Base-by-base conservation (phyloP, 2,329 filamentous ascomycete species). In the Paradendryphiella salina region DNA sequence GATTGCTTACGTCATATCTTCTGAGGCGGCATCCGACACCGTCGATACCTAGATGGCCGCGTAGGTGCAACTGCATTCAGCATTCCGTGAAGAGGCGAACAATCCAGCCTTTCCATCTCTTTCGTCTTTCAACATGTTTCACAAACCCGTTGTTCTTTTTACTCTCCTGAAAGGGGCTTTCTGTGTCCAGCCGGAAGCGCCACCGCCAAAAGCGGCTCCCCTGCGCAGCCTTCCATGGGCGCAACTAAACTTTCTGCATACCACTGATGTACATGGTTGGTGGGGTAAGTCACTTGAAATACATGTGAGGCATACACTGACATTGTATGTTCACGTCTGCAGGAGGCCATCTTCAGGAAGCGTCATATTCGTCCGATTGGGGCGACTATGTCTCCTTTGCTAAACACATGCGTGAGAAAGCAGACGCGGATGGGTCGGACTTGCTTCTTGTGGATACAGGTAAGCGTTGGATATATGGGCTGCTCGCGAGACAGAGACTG, bases 341-440 rank as follows among this genome's bases (percentile, higher is more conserved):
- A 26, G 23, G 23, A 9, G 23, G 23, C 8, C 23, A 26, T 26
- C 23, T 26, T 10, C 23, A 26, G 23, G 23, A 26, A 76, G 81
- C 90, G 2, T 93, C 94, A 53, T 99, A 95, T 74, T 92, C 90
- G 5, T 93, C 90, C 38, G 94, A 99, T 73, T 97, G 94, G 91
- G 94, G 94, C 51, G 94, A 99, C 75, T 99, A 97, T 74, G 82
- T 97, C 64, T 96, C 93, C 5, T 96, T 99, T 69, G 85, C 91
- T 28, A 80, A 87, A 29, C 90, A 93, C 69, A 84, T 99, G 80
- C 87, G 84, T 48, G 81, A 85, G 60, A 86, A 84, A 67, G 90
- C 91, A 47, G 89, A 96, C 66, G 82, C 85, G 1, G 80, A 86
- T 45, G 91, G 90, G 36, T 84, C 83, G 21, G 94, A 99, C 70